A percentile compares a stretch with the other conserved stretches of the same genome.
phyloP scores from a whole-genome alignment of 805 yeast species.

The Ogataea ramenticola region DNA sequence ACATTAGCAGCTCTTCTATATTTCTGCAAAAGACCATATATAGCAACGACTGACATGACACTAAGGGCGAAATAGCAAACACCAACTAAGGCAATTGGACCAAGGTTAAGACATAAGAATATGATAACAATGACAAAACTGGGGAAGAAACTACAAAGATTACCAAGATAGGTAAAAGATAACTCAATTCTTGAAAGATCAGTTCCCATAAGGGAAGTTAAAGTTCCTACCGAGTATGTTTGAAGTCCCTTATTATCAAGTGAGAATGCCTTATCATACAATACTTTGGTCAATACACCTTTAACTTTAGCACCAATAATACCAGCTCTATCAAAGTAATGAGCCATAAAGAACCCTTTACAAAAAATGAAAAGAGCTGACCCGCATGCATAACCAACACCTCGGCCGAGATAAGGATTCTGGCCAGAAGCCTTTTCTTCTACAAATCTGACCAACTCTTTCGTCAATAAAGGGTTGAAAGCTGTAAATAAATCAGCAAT shows the following conservation, averaged over 20 bases:
- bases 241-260: conserved; percentile 56
- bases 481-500: conserved; percentile 27
- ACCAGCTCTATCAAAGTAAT: conserved; percentile 54
- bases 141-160: conserved; percentile 54
- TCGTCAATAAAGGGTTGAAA: conserved; percentile 59
- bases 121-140: conserved; percentile 56
- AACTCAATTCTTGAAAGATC: conserved; percentile 76
- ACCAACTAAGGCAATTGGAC: conserved; percentile 70
- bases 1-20: conserved; percentile 48
- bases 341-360: conserved; percentile 45
- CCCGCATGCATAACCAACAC: conserved; percentile 77
- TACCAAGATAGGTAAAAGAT: conserved; percentile 62
- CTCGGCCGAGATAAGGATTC: conserved; percentile 41
- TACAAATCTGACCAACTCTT: conserved; percentile 56
- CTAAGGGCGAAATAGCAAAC: conserved; percentile 46
- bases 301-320: conserved; percentile 63
- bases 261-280: conserved; percentile 58
- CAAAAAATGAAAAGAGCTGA: conserved; percentile 47
- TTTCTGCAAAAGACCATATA: conserved; percentile 42
- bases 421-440: conserved; percentile 38
- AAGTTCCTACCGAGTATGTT: conserved; percentile 58
- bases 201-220: conserved; percentile 73
- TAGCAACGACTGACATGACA: conserved; percentile 34
- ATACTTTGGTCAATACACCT: conserved; percentile 60
- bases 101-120: conserved; percentile 60